These are phyloP conservation scores for Mortierella sp. DNA, from an alignment of 371 early-diverging fungal species.

Conservation along the genomic window DNA sequence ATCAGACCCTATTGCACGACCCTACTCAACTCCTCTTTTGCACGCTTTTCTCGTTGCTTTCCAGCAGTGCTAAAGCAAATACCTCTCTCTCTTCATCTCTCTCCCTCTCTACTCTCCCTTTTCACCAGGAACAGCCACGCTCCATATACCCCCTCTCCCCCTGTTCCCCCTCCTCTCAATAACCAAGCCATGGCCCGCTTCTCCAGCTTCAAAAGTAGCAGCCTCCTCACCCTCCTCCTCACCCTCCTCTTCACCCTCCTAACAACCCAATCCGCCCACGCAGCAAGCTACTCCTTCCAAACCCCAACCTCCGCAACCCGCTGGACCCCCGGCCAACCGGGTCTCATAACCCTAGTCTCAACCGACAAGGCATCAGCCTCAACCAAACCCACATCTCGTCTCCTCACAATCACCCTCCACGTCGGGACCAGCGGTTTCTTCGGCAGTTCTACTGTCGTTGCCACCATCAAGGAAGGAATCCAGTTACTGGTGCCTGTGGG, in stretches of 20 bases:
- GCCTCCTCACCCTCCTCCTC: background rate
- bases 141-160: background rate
- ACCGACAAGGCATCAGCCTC: conserved; percentile 21
- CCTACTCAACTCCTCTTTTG: background rate
- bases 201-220: background rate
- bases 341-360: conserved; percentile 21
- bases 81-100: background rate
- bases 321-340: conserved; percentile 36
- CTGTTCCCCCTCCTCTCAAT: no score
- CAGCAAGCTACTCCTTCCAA: conserved; percentile 22
- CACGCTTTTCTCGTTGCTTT: background rate
- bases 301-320: conserved; percentile 38
- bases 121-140: background rate
- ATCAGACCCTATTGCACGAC: background rate
- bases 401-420: conserved; percentile 31
- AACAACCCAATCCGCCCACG: conserved; percentile 8
- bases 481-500: conserved; percentile 29
- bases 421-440: conserved; percentile 4
- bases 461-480: conserved; percentile 27
- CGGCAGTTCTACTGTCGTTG: background rate
- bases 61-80: background rate
- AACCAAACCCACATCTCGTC: conserved; percentile 8
- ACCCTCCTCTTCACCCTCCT: conserved; percentile 13
- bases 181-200: background rate
- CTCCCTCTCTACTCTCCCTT: background rate